Evolutionary conservation across 768 basidiomycete genomes (phyloP).

Genomic region (Boletellus emodensis): DNA sequence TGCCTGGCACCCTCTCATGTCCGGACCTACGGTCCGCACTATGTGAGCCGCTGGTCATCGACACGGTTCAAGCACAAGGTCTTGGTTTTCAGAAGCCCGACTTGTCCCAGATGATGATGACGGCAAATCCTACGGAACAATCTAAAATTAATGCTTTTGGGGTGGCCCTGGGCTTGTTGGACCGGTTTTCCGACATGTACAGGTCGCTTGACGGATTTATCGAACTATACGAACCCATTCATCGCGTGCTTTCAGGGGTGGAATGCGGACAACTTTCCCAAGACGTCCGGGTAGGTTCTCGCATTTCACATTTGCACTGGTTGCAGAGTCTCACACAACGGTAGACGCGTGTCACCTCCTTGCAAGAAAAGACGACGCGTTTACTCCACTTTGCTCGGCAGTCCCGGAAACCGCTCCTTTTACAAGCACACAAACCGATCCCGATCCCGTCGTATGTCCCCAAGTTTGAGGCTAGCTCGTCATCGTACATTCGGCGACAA

Average conservation of each 20-base stretch:
- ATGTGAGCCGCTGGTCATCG: slow-evolving; percentile 39
- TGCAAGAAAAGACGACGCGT: slow-evolving; percentile 50
- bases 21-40: slow-evolving; percentile 61
- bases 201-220: slow-evolving; percentile 78
- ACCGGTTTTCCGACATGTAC: slow-evolving; percentile 69
- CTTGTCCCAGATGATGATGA: slow-evolving; percentile 41
- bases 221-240: slow-evolving; percentile 75
- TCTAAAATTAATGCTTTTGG: slow-evolving; percentile 69
- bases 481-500: slow-evolving; percentile 70
- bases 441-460: slow-evolving; percentile 92
- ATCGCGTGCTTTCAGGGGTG: slow-evolving; percentile 52
- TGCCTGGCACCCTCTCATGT: slow-evolving; percentile 70
- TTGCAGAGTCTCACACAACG: slow-evolving; percentile 10
- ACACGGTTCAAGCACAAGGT: slow-evolving; percentile 37
- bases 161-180: slow-evolving; percentile 58
- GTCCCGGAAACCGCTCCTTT: slow-evolving; percentile 69
- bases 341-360: slow-evolving; percentile 46
- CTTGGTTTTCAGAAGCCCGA: slow-evolving; percentile 43
- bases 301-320: not conserved
- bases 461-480: slow-evolving; percentile 79
- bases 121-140: slow-evolving; percentile 43
- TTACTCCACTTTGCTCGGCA: slow-evolving; percentile 70
- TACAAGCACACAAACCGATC: slow-evolving; percentile 95
- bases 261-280: slow-evolving; percentile 44
- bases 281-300: slow-evolving; percentile 48